These are phyloP conservation scores for Russula lepida DNA, from an alignment of 768 basidiomycete genomes.

Conservation along the genomic window DNA sequence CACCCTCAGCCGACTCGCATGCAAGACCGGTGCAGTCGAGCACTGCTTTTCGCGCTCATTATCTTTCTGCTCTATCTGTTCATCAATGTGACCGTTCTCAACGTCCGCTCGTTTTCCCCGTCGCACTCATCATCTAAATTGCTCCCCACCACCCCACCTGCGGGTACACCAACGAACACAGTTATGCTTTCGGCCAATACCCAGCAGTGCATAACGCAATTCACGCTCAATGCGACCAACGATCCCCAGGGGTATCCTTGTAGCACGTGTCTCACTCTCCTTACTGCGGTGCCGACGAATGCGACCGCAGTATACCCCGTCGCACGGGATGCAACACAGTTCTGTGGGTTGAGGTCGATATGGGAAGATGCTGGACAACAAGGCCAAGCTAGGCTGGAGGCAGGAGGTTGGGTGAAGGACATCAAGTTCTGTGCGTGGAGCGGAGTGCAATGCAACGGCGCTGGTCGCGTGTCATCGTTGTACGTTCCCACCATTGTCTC, in stretches of 20 bases:
- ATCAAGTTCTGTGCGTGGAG: slow-evolving; percentile 39
- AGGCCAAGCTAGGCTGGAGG: slow-evolving; percentile 34
- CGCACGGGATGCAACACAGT: slow-evolving; percentile 36
- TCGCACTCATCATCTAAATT: slow-evolving; percentile 4
- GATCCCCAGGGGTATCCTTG: slow-evolving; percentile 40
- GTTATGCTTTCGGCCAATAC: slow-evolving; percentile 32
- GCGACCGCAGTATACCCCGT: slow-evolving; percentile 26
- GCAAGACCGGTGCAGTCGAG: slow-evolving; percentile 26
- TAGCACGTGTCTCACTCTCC: slow-evolving; percentile 35
- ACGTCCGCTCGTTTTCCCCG: slow-evolving; percentile 29
- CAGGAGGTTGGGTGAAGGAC: slow-evolving; percentile 39
- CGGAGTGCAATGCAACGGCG: slow-evolving; percentile 37
- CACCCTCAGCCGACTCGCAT: slow-evolving; percentile 23
- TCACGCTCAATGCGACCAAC: slow-evolving; percentile 36
- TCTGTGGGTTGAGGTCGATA: slow-evolving; percentile 39
- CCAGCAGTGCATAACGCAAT: slow-evolving; percentile 40
- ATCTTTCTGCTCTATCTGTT: slow-evolving; percentile 37
- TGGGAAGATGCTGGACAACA: slow-evolving; percentile 32
- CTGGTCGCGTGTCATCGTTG: slow-evolving; percentile 36
- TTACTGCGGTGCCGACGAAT: slow-evolving; percentile 31
- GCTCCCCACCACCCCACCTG: slow-evolving; percentile 14
- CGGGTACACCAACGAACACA: slow-evolving; percentile 23
- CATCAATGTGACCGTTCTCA: slow-evolving; percentile 33
- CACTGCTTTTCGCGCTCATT: slow-evolving; percentile 30
- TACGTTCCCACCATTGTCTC: slow-evolving; percentile 25